Base-by-base conservation (phyloP, 2,329 filamentous ascomycete genomes). In the Apiospora marii region DNA sequence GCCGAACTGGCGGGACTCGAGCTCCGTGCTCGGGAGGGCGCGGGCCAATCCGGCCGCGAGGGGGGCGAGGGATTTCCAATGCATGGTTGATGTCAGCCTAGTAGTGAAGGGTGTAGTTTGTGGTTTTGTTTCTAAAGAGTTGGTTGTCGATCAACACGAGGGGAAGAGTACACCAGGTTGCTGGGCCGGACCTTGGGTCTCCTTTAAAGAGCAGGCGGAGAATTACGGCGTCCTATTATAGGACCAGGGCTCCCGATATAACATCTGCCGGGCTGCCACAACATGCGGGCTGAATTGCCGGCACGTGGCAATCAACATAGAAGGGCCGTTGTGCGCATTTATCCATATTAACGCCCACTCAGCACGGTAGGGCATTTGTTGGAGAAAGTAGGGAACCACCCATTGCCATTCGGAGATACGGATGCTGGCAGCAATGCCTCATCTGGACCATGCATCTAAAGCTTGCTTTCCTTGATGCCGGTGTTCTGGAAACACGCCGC, bases 291-390 rank as follows among this genome's bases (percentile, higher is more conserved):
- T 37, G 58, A 64, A n/a, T 64, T 64, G 58, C 58, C 58, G 58
- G 58, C 58, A 64, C 58, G 58, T 64, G 58, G 58, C 58, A 10
- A 64, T 64, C 13, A 34, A 41, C 1, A 30, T 19, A 64, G 10
- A 64, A 64, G 58, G 58, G 34, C 58, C 58, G 58, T 41, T 64
- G 34, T 41, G 2, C 8, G 10, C 10, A 64, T 64, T 64, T 64
- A 64, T 64, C 58, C 58, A 64, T 64, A 64, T 64, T 64, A 64
- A 64, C 12, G 22, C n/a, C 19, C 34, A 64, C 34, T n/a, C 58
- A 41, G 8, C 34, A 19, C 30, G 16, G 14, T 7, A 37, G 30
- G 30, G 1, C 4, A 37, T 37, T 16, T 37, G 30, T 61, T 61
- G 53, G 53, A 61, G 53, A 37, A 37, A 30, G 8, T 19, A 14